A percentile compares a stretch with the other conserved stretches of the same genome.
phyloP scores from a whole-genome alignment of 202 grass and related monocot genomes.

The Alloteropsis angusta region DNA sequence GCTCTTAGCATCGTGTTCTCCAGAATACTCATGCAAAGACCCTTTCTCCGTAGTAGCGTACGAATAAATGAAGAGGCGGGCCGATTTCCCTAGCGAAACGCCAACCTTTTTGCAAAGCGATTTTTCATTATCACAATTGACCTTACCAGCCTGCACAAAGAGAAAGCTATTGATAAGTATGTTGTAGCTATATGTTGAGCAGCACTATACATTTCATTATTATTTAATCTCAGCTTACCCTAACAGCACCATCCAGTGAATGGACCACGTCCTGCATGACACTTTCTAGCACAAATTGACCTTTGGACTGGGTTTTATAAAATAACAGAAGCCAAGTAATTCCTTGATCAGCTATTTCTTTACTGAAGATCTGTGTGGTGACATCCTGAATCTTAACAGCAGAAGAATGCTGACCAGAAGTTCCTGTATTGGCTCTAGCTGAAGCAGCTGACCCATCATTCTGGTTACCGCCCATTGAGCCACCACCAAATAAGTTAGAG shows the following conservation, averaged over 20 bases:
- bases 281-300: constrained; percentile 49
- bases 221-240: constrained; percentile 27
- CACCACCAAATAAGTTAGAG: constrained; percentile 65
- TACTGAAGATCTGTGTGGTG: constrained; percentile 66
- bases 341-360: constrained; percentile 69
- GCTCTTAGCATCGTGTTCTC: constrained; percentile 61
- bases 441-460: constrained; percentile 46
- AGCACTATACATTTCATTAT: not conserved
- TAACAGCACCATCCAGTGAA: constrained; percentile 69
- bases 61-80: constrained; percentile 75
- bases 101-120: constrained; percentile 59
- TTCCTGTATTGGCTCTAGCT: constrained; percentile 33
- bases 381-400: constrained; percentile 50
- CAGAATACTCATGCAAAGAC: constrained; percentile 81
- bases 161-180: not conserved
- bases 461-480: constrained; percentile 34
- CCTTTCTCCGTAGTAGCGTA: constrained; percentile 59
- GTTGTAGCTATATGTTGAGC: not conserved
- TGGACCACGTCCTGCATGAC: constrained; percentile 52
- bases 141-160: constrained; percentile 64
- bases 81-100: constrained; percentile 43
- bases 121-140: constrained; percentile 71
- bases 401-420: constrained; percentile 25
- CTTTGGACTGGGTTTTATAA: constrained; percentile 49
- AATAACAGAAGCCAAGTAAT: constrained; percentile 89